Evolutionary conservation across 257 asterid species (phyloP).

Genomic region (Solanum corneliomulleri): DNA sequence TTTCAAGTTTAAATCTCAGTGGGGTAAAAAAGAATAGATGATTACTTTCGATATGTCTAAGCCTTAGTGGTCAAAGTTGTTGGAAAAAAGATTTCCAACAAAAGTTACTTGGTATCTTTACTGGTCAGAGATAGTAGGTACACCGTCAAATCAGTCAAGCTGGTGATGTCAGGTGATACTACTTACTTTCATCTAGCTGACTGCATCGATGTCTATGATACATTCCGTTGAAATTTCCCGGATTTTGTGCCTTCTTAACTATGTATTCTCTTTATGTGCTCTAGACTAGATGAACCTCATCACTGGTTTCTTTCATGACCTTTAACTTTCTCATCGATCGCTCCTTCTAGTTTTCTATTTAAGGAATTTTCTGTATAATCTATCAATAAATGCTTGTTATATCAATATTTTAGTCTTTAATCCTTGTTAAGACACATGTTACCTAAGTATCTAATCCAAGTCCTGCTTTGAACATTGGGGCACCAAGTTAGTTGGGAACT

Average conservation of each 20-base stretch:
- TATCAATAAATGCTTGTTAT: not conserved
- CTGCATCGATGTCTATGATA: not conserved
- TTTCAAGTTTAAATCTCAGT: not conserved
- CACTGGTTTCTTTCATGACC: not conserved
- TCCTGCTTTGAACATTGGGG: not conserved
- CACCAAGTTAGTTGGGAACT: not conserved
- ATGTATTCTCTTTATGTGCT: not conserved
- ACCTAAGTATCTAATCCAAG: not conserved
- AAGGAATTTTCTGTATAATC: not conserved
- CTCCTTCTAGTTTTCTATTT: not conserved
- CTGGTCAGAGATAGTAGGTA: not conserved
- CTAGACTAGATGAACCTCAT: not conserved
- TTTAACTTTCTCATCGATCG: not conserved
- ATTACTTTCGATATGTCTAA: not conserved
- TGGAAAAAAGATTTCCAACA: not conserved
- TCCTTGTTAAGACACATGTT: not conserved
- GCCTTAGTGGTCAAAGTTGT: not conserved
- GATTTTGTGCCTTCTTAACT: not conserved
- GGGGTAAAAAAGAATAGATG: not conserved
- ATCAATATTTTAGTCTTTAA: not conserved
- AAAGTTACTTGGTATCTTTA: not conserved
- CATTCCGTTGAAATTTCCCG: not conserved
- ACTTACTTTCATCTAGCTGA: not conserved
- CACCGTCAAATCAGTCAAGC: not conserved
- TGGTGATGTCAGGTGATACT: not conserved